Conservation (phyloP, 768 basidiomycete genomes). For the Rhodotorula diobovata region DNA sequence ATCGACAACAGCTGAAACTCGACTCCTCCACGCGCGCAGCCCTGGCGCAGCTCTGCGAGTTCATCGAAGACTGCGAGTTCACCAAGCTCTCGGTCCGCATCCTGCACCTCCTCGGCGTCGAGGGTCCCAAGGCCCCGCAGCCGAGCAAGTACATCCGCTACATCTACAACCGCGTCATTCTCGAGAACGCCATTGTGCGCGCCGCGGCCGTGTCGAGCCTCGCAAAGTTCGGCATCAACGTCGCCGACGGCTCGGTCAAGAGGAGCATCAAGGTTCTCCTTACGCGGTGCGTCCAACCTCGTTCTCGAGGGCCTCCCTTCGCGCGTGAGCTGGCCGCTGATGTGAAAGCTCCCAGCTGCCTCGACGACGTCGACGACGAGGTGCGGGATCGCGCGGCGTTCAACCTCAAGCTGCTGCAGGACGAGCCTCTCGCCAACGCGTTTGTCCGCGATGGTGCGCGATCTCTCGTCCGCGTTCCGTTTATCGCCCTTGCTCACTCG, state of each 20-base stretch:
- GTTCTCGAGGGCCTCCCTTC: not conserved
- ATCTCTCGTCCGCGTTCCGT: not conserved
- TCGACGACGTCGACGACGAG: constrained; percentile 98
- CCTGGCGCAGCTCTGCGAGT: constrained; percentile 95
- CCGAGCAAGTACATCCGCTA: constrained; percentile 98
- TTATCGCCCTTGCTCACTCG: not conserved
- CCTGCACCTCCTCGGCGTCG: constrained; percentile 86
- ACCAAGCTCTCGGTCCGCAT: constrained; percentile 97
- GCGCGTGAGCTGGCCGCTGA: not conserved
- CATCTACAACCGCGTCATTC: constrained; percentile 97
- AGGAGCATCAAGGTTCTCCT: constrained; percentile 83
- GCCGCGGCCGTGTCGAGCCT: constrained; percentile 91
- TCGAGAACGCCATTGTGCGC: constrained; percentile 95
- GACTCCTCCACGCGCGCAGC: constrained; percentile 51
- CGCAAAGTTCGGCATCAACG: constrained; percentile 93
- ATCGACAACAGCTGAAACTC: not conserved
- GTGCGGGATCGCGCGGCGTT: constrained; percentile 95
- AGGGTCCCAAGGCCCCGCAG: constrained; percentile 92
- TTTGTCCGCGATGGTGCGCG: constrained; percentile 85
- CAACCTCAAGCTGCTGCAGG: constrained; percentile 79
- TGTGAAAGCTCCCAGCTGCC: constrained; percentile 63
- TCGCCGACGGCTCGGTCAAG: constrained; percentile 67
- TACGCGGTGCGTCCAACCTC: constrained; percentile 62
- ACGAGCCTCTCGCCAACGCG: constrained; percentile 69
- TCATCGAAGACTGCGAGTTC: constrained; percentile 99